Conservation (phyloP, 257 asterid species). For the Penstemon newberryi region DNA sequence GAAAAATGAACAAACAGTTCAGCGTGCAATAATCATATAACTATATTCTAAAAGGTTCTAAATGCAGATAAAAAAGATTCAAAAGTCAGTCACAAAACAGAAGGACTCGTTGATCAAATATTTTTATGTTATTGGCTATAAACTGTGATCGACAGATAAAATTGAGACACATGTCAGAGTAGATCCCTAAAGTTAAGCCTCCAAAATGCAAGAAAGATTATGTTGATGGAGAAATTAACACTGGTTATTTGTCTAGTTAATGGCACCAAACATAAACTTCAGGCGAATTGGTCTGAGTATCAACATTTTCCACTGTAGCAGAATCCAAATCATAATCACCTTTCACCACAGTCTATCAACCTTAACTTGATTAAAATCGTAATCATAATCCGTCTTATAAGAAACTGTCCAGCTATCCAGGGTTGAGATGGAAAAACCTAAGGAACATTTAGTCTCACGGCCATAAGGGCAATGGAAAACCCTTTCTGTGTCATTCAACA, state of each 20-base stretch:
- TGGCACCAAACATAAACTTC: not conserved
- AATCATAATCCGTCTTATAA: not conserved
- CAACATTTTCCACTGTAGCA: not conserved
- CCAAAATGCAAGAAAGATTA: not conserved
- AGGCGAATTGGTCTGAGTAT: not conserved
- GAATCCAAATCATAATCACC: not conserved
- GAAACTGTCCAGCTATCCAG: not conserved
- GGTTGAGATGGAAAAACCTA: not conserved
- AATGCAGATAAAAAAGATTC: not conserved
- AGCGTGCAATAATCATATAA: constrained; percentile 9
- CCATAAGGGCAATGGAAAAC: not conserved
- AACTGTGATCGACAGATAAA: not conserved
- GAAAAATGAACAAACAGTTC: constrained; percentile 18
- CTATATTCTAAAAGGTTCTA: not conserved
- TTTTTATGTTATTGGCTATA: not conserved
- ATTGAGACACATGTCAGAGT: not conserved
- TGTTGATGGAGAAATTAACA: not conserved
- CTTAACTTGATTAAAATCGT: not conserved
- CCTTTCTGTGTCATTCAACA: too few relatives aligned
- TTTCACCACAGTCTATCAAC: not conserved
- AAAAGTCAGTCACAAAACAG: not conserved
- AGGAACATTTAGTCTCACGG: too few relatives aligned
- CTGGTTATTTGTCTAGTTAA: too few relatives aligned
- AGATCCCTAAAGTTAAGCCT: not conserved
- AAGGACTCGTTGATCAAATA: not conserved